Base-by-base conservation (phyloP, 305 asterid genomes). In the Andrographis paniculata region DNA sequence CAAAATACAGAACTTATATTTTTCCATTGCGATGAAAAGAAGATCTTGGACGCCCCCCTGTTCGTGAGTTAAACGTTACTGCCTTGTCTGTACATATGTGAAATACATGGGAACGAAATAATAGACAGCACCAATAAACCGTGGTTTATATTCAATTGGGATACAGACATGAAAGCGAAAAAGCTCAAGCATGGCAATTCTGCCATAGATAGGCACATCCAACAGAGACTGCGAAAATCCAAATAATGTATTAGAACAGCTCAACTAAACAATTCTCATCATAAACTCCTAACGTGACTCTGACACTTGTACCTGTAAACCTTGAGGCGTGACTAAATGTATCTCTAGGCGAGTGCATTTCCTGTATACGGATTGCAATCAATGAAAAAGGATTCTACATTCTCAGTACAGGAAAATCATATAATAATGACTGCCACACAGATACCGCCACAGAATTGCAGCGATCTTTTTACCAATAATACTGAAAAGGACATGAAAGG, bases 151-250 rank as follows among this genome's bases (percentile, higher is more conserved):
- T 35, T n/a, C 10, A 53, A 52, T 53, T 53, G 13, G 42, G 42
- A 17, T 41, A 70, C 95, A 84, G 70, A 92, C 99, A 43, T 87
- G 99, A 36, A 96, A 95, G 17, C 95, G 96, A 39, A 92, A 87
- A 48, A 92, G 99, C 83, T 87, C 94, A 17, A 92, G 94, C 1
- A 96, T 92, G 35, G 99, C 99, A 17, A 92, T 92, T 63, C 99
- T 79, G 60, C 99, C 99, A 81, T 92, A 87, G 67, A 92, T 84
- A 14, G 99, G 96, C 72, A 92, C 95, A 59, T 92, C 99, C 76
- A 87, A 57, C 87, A 87, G 70, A 37, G 99, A 89, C 99, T 92
- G 89, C 67, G 65, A 35, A 58, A 24, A 8, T 24, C 8, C 8
- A n/a, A 24, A 24, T 24, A 4, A 4, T 24, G 4, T 24, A 4